Percentiles rank a stretch among this genome's conserved stretches.
These are phyloP conservation scores for Teratosphaeria gauchensis DNA, from an alignment of 2,329 filamentous ascomycete species.

Conservation along the genomic window DNA sequence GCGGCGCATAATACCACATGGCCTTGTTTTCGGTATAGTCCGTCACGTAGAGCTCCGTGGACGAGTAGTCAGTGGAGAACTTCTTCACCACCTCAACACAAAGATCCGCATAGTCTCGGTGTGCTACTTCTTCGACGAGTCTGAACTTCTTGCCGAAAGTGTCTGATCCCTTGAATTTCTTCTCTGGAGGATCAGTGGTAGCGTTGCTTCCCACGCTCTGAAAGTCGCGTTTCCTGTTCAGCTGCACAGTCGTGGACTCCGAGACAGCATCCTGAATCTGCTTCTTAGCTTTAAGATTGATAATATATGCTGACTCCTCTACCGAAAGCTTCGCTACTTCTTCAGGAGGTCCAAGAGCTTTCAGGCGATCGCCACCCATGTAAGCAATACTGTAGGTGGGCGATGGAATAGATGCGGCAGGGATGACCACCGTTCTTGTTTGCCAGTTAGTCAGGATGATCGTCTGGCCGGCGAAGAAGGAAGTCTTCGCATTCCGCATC, in stretches of 20 bases:
- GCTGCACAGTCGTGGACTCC: not conserved
- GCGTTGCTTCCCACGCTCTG: not conserved
- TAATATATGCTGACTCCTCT: constrained; percentile 26
- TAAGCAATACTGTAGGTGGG: constrained; percentile 19
- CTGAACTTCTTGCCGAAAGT: constrained; percentile 42
- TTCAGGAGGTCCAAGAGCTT: constrained; percentile 7
- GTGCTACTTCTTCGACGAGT: constrained; percentile 53
- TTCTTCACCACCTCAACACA: constrained; percentile 60
- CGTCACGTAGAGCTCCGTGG: constrained; percentile 60
- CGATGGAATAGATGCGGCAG: constrained; percentile 16
- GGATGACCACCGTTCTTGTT: constrained; percentile 18
- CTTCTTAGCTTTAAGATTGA: constrained; percentile 17
- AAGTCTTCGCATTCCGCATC: constrained; percentile 35
- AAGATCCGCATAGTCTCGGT: constrained; percentile 55
- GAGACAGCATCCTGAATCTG: not conserved
- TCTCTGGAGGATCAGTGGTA: not conserved
- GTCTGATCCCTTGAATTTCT: constrained; percentile 4
- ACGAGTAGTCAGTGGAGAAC: constrained; percentile 31
- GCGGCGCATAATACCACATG: constrained; percentile 49
- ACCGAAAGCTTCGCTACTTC: constrained; percentile 12
- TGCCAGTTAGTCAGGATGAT: constrained; percentile 16
- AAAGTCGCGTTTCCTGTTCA: constrained; percentile 2
- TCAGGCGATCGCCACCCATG: constrained; percentile 13
- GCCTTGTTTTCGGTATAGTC: constrained; percentile 67
- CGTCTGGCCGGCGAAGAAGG: constrained; percentile 6